phyloP scores from a whole-genome alignment of 1,284 basidiomycete species.

The Melampsora americana region DNA sequence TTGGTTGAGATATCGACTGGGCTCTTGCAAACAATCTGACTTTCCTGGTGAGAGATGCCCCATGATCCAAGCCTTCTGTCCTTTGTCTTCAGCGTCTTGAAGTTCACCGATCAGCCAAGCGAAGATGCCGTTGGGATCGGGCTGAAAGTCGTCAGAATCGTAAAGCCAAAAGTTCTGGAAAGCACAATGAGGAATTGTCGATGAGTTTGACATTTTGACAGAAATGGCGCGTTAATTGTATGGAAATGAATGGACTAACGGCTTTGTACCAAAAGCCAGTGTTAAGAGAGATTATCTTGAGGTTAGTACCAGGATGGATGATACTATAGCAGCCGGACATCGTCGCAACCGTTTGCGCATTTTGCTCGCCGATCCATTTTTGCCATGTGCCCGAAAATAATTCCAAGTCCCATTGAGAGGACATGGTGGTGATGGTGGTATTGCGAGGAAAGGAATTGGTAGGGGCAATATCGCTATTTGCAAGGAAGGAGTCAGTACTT shows the following conservation, averaged over 20 bases:
- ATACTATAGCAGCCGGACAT: slow-evolving; percentile 37
- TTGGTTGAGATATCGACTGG: slow-evolving; percentile 57
- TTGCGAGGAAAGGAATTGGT: slow-evolving; percentile 51
- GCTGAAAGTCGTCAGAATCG: slow-evolving; percentile 48
- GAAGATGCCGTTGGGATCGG: slow-evolving; percentile 58
- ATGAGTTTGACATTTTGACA: background rate
- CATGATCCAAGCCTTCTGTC: slow-evolving; percentile 52
- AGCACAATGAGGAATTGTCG: background rate
- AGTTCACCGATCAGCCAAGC: slow-evolving; percentile 59
- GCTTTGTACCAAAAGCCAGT: slow-evolving; percentile 44
- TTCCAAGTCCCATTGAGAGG: slow-evolving; percentile 42
- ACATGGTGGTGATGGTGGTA: slow-evolving; percentile 43
- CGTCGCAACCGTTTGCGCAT: slow-evolving; percentile 6
- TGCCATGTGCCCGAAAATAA: slow-evolving; percentile 38
- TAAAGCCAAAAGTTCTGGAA: slow-evolving; percentile 44
- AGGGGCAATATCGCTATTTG: slow-evolving; percentile 51
- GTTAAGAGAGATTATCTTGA: slow-evolving; percentile 44
- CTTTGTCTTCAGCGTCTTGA: slow-evolving; percentile 61
- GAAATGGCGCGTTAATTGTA: background rate
- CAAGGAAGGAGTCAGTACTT: background rate
- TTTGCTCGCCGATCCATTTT: slow-evolving; percentile 28
- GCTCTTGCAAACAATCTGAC: slow-evolving; percentile 56
- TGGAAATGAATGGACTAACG: background rate
- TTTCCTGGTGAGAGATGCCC: slow-evolving; percentile 56
- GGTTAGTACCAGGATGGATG: slow-evolving; percentile 40